Evolutionary conservation across 352 stramenopile genomes (phyloP), one percentile per base, ranked within the genome.

Genomic region (Phytophthora tubulina): DNA sequence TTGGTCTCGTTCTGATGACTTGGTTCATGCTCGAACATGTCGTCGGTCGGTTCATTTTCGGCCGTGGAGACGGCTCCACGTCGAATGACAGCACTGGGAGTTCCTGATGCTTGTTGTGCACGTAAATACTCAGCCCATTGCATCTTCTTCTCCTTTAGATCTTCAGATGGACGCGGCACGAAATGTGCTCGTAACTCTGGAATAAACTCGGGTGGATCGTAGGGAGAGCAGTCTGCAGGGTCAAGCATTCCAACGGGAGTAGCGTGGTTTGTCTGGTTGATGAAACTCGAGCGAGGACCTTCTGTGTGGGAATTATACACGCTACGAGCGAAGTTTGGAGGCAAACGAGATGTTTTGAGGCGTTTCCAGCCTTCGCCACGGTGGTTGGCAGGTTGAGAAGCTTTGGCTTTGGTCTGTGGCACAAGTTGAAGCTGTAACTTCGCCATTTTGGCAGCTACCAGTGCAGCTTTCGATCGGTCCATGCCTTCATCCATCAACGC

Each of bases 291-390:
- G 9, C 81, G 79, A n/a, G 85, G 85, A 0, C 79, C 79, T 39
- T 91, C 82, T 0, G 84, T 91, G 50, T 82, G 85, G 11, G 76
- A 48, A 6, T 46, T 59, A 46, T 93, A 93, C 60, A 92, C 85
- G 17, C 50, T 82, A 9, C 82, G 78, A 46, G 82, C 88, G 59
- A 95, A 95, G 58, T 82, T 83, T 7, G 63, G 72, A 0, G 88
- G 84, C 46, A 95, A 52, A 3, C 78, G 78, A 4, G 81, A 80
- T 0, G 68, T 71, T 62, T 91, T 89, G 2, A 95, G 77, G 1
- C 88, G 84, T 63, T 93, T 93, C 88, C 85, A 95, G 56, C 85
- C 88, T 67, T 92, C 81, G 5, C 85, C 85, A 3, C 73, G 84
- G 6, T 58, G 68, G 0, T 61, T 73, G 3, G 39, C 11, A 57